These are phyloP conservation scores for Nematocida parisii DNA, from an alignment of 371 early-diverging fungal species.

Conservation along the genomic window DNA sequence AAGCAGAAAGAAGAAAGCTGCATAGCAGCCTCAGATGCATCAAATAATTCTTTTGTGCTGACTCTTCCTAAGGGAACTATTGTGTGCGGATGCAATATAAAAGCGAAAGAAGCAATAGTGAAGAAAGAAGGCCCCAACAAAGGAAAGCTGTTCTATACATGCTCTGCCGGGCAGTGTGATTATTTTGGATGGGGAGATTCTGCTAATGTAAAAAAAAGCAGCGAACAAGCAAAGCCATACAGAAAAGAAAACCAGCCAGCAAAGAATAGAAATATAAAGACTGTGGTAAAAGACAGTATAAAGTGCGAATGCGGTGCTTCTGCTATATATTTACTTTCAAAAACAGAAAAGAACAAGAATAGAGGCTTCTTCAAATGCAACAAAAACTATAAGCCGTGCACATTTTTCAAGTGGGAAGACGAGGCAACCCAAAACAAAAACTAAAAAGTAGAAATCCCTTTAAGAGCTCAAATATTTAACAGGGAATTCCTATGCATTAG, in stretches of 20 bases:
- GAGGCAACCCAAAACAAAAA: neutral
- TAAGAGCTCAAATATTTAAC: too few species aligned
- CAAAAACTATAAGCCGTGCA: slow-evolving; percentile 68
- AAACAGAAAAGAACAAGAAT: slow-evolving; percentile 66
- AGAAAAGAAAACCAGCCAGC: too few species aligned
- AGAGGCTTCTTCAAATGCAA: slow-evolving; percentile 69
- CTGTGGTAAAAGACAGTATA: slow-evolving; percentile 9
- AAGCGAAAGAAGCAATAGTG: slow-evolving; percentile 69
- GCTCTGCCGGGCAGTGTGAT: slow-evolving; percentile 69
- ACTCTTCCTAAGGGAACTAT: slow-evolving; percentile 57
- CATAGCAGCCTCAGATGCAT: neutral
- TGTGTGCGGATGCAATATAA: slow-evolving; percentile 72
- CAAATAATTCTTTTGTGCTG: slow-evolving; percentile 26
- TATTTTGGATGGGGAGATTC: slow-evolving; percentile 65
- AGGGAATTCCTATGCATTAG: too few species aligned
- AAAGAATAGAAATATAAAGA: neutral
- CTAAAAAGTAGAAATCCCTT: neutral
- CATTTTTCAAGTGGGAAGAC: slow-evolving; percentile 69
- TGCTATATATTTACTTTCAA: slow-evolving; percentile 58
- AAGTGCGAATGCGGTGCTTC: slow-evolving; percentile 68
- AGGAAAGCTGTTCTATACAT: slow-evolving; percentile 70
- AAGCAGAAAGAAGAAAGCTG: neutral
- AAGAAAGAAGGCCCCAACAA: slow-evolving; percentile 73
- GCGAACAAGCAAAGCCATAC: neutral
- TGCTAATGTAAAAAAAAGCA: neutral